Conservation (phyloP, 2,329 filamentous ascomycete species). For the Diaporthe citriasiana region DNA sequence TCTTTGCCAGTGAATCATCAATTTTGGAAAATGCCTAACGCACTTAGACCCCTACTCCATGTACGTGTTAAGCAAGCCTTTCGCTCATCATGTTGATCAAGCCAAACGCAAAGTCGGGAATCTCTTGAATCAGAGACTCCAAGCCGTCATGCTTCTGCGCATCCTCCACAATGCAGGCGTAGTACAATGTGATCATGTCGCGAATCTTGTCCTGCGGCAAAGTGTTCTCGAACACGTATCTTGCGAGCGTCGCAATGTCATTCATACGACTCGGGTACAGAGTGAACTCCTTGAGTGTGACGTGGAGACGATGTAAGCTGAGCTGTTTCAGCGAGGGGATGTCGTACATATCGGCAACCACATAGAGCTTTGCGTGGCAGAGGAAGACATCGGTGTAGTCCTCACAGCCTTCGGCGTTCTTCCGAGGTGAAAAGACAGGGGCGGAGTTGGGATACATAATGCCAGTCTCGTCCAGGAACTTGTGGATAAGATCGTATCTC, state of each 20-base stretch:
- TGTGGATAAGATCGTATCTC: not conserved
- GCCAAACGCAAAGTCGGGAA: conserved; percentile 26
- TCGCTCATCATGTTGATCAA: conserved; percentile 35
- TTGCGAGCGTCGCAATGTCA: conserved; percentile 31
- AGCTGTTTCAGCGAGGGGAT: conserved; percentile 28
- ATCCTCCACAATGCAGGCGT: conserved; percentile 42
- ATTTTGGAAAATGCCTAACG: not conserved
- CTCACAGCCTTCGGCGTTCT: conserved; percentile 39
- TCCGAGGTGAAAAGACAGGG: not conserved
- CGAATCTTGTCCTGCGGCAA: conserved; percentile 34
- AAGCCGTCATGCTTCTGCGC: conserved; percentile 27
- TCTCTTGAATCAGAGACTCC: conserved; percentile 25
- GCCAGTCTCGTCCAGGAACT: not conserved
- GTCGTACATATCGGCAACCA: conserved; percentile 42
- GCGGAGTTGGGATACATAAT: not conserved
- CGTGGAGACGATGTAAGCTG: conserved; percentile 37
- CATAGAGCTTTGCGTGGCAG: conserved; percentile 43
- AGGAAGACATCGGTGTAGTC: conserved; percentile 41
- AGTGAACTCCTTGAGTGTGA: conserved; percentile 38
- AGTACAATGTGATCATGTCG: conserved; percentile 36
- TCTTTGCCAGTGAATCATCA: not conserved
- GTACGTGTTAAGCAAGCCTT: conserved; percentile 9
- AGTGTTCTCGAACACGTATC: conserved; percentile 41
- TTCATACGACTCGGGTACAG: conserved; percentile 35
- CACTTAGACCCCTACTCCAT: fast-evolving